These are phyloP conservation scores for Exophiala bonariae DNA, from an alignment of 2,329 filamentous ascomycete species.

Conservation along the genomic window DNA sequence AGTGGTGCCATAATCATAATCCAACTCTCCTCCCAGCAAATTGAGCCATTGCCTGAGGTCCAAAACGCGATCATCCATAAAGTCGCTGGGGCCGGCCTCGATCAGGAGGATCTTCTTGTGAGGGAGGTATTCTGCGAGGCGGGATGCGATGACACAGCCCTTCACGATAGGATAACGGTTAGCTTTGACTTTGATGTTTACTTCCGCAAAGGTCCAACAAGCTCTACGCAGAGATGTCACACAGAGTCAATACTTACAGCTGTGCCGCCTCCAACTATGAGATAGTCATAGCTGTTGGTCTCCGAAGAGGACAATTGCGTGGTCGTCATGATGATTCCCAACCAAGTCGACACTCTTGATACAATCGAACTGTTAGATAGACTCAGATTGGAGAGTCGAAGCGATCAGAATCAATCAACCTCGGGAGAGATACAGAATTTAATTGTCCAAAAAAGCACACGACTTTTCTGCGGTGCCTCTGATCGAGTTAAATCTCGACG, in stretches of 20 bases:
- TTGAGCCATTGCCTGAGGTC: conserved; percentile 85
- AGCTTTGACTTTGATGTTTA: conserved; percentile 4
- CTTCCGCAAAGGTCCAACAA: too few relatives aligned
- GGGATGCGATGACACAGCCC: conserved; percentile 79
- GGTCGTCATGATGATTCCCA: conserved; percentile 61
- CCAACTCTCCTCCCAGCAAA: conserved; percentile 80
- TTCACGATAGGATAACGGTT: too few relatives aligned
- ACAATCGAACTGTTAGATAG: too few relatives aligned
- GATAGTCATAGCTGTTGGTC: conserved; percentile 73
- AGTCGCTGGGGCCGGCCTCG: conserved; percentile 87
- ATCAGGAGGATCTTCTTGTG: conserved; percentile 79
- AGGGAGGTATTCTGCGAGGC: conserved; percentile 79
- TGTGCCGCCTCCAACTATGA: conserved; percentile 82
- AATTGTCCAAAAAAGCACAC: too few relatives aligned
- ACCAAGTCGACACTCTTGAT: too few relatives aligned
- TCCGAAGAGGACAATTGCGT: conserved; percentile 64
- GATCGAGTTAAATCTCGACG: too few relatives aligned
- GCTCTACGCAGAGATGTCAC: too few relatives aligned
- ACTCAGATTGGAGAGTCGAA: too few relatives aligned
- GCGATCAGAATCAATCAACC: too few relatives aligned
- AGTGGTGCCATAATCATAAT: conserved; percentile 87
- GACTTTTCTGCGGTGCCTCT: too few relatives aligned
- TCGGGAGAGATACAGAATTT: too few relatives aligned
- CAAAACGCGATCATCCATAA: conserved; percentile 81
- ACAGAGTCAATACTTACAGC: conserved; percentile 47